Evolutionary conservation across 108 stramenopile species (phyloP), one percentile per base, ranked within the genome.

Genomic region (Nitzschia putrida): DNA sequence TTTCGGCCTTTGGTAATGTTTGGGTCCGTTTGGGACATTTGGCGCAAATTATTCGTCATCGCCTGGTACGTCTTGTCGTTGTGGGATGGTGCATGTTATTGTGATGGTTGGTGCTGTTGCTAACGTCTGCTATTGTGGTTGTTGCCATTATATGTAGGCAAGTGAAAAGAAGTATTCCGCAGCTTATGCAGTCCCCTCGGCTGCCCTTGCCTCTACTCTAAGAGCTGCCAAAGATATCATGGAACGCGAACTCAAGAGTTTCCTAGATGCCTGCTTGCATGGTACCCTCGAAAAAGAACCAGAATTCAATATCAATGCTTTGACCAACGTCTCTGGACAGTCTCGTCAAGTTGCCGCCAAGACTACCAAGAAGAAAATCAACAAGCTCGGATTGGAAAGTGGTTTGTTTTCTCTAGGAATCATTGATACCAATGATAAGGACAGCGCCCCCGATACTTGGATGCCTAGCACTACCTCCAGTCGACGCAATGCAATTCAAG

Each of bases 21-120:
- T 78, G 88, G 83, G 64, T 90, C 3, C 85, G 92, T 57, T 72
- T 89, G 18, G 57, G 81, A 37, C 92, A 93, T 77, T 79, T 93
- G 80, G 73, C 88, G n/a, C 89, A 93, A 77, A 86, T 93, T 66
- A 52, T 93, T 73, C 85, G 92, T 34, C 85, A 88, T 55, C 85
- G 88, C 34, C 83, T 93, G 73, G 89, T 90, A 80, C 81, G 91
- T 90, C 55, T 56, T 56, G 20, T 56, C 3, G 22, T 25, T 21
- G 16, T 14, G 38, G 14, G 39, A 26, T 4, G 40, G 11, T 45
- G 47, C 40, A 10, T 55, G 20, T 56, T 53, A n/a, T 42, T 39
- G 13, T 34, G 59, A 9, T 69, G n/a, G 23, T 23, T 13, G 9
- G 24, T 71, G 44, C 44, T 37, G n/a, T 55, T 40, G 29, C 61